A percentile compares a stretch with the other conserved stretches of the same genome.
Conservation (phyloP, 345 rosid genomes). For the Brassica carinata region DNA sequence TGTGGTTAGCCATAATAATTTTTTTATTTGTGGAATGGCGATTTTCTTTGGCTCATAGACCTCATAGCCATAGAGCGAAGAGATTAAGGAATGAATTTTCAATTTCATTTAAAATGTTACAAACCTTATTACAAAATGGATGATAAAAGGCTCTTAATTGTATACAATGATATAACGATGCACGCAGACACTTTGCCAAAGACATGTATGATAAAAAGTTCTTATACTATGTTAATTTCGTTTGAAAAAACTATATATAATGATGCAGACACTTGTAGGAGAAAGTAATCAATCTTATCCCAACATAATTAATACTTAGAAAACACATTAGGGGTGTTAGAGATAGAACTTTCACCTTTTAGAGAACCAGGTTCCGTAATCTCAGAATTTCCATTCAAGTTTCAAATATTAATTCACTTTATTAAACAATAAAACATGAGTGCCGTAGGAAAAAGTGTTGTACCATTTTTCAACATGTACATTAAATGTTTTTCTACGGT, state of each 20-base stretch:
- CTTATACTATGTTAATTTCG: background rate
- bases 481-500: slow-evolving; percentile 20
- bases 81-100: background rate
- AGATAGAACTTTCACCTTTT: background rate
- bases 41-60: background rate
- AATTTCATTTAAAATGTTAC: background rate
- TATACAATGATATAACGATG: background rate
- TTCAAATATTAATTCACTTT: background rate
- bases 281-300: background rate
- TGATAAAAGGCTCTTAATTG: background rate
- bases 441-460: background rate
- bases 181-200: background rate
- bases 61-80: background rate
- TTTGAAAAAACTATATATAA: background rate
- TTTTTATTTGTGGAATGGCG: background rate
- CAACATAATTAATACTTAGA: background rate
- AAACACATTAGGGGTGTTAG: slow-evolving; percentile 6
- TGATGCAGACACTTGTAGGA: background rate
- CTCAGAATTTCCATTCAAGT: background rate
- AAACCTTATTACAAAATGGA: background rate
- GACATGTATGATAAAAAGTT: background rate
- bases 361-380: background rate
- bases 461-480: slow-evolving; percentile 21
- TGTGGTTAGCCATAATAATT: too few species aligned
- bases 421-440: slow-evolving; percentile 5